Percentiles rank a stretch among this genome's conserved stretches.
These are phyloP conservation scores for Pseudogymnoascus destructans DNA, from an alignment of 2,329 filamentous ascomycete species.

Conservation along the genomic window DNA sequence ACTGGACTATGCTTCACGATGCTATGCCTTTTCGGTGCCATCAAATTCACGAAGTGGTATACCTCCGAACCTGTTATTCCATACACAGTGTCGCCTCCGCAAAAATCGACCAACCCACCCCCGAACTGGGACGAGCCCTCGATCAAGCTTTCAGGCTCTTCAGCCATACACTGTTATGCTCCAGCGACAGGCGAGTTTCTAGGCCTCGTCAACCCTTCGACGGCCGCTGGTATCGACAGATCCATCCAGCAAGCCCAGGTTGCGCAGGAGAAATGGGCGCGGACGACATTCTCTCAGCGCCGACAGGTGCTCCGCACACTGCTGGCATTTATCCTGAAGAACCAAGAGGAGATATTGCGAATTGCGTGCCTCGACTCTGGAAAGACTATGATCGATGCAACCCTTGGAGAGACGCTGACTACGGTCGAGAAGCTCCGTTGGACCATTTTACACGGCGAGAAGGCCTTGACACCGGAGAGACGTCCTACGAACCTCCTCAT, in stretches of 20 bases:
- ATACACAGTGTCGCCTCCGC: conserved; percentile 48
- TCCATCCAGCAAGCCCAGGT: conserved; percentile 58
- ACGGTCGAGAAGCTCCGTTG: conserved; percentile 89
- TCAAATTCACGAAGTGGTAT: conserved; percentile 17
- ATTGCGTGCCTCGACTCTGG: conserved; percentile 85
- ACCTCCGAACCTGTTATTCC: conserved; percentile 30
- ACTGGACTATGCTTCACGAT: not conserved
- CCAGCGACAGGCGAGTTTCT: conserved; percentile 81
- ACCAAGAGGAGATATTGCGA: conserved; percentile 76
- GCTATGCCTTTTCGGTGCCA: conserved; percentile 17
- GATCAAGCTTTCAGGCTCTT: conserved; percentile 42
- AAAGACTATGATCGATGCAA: conserved; percentile 91
- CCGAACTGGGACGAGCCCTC: conserved; percentile 13
- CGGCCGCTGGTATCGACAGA: conserved; percentile 63
- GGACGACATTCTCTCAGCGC: conserved; percentile 65
- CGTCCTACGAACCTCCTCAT: conserved; percentile 85
- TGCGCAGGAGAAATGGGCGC: conserved; percentile 67
- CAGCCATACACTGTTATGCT: conserved; percentile 69
- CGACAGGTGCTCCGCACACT: conserved; percentile 69
- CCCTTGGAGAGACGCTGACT: conserved; percentile 86
- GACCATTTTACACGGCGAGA: conserved; percentile 85
- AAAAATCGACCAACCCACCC: conserved; percentile 33
- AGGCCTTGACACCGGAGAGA: conserved; percentile 55
- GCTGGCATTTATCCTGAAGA: conserved; percentile 70
- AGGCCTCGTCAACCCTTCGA: conserved; percentile 64